Evolutionary conservation across 495 filamentous ascomycete species (phyloP), one percentile per base, ranked within the genome.

Genomic region (Aspergillus carlsbadensis): DNA sequence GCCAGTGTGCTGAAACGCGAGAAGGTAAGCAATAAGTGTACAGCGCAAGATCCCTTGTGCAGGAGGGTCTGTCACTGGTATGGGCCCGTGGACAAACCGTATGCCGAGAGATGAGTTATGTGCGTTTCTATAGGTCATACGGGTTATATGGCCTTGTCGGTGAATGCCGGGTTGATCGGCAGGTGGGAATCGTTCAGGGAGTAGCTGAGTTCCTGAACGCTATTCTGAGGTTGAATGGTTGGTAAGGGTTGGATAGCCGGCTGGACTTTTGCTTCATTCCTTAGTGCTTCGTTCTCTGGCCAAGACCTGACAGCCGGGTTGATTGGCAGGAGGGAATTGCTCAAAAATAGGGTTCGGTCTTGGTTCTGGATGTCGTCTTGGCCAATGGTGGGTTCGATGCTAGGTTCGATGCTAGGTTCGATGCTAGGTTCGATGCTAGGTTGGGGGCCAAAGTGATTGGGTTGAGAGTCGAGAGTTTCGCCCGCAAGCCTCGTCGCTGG

Each of bases 81-180:
- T 36, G 11, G 46, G 41, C 2, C 5, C 35, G 3, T 51, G 17
- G 24, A 29, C 48, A 40, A 51, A 40, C 21, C 45, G 15, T 29
- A 31, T 47, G 33, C 37, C 17, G 43, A 29, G 37, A 33, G 29
- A 44, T 54, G 45, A 34, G 20, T n/a, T 31, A 15, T 36, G 3
- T 57, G 42, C 17, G 37, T 5, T 57, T 34, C 39, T 42, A 37
- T 45, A 22, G 15, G 57, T 67, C 54, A 67, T 60, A 64, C 34
- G 17, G 44, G 50, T 21, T 59, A 18, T 37, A 58, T 24, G 39
- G 40, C 35, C 50, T 62, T 57, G 39, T 57, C 60, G 21, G 55
- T 46, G 45, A 65, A 66, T 46, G 67, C 65, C 17, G 72, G 72
- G 43, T 75, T 75, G 59, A 75, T 75, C 8, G 70, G 70, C 45